Percentiles rank a stretch among this genome's conserved stretches.
Conservation (phyloP, 306 rosid species). For the Gillenia trifoliata region DNA sequence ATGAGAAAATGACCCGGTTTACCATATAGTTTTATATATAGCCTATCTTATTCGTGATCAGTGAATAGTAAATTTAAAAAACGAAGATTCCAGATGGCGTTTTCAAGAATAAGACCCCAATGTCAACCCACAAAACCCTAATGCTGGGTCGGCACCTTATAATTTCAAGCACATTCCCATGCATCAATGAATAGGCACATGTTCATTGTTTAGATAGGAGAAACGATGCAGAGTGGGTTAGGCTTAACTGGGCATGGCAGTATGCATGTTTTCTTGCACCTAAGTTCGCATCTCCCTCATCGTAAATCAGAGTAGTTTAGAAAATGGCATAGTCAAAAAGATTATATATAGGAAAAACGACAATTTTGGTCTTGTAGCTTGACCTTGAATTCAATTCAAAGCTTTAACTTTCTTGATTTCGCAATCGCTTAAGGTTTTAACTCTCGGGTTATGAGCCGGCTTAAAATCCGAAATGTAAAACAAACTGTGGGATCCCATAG, state of each 20-base stretch:
- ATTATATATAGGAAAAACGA: neutral
- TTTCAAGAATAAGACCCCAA: neutral
- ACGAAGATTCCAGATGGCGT: neutral
- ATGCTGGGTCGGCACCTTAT: neutral
- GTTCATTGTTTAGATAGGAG: neutral
- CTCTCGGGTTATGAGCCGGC: neutral
- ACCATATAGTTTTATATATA: neutral
- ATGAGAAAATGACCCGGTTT: slow-evolving; percentile 3
- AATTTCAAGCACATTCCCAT: neutral
- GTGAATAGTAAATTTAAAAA: neutral
- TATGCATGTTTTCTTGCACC: too few species aligned
- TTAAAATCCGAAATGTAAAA: neutral
- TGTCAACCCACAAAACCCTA: neutral
- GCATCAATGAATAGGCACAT: neutral
- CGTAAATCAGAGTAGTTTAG: too few species aligned
- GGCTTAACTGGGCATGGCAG: too few species aligned
- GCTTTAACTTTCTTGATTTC: too few species aligned
- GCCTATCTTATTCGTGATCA: neutral
- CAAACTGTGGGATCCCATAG: neutral
- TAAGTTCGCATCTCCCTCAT: too few species aligned
- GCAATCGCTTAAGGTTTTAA: neutral
- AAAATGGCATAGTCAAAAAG: too few species aligned
- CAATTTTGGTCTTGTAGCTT: neutral
- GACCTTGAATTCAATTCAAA: too few species aligned
- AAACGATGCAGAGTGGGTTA: too few species aligned